Evolutionary conservation across 2,329 filamentous ascomycete species (phyloP), one percentile per base, ranked within the genome.

Genomic region (Alternaria angustiovoidea): DNA sequence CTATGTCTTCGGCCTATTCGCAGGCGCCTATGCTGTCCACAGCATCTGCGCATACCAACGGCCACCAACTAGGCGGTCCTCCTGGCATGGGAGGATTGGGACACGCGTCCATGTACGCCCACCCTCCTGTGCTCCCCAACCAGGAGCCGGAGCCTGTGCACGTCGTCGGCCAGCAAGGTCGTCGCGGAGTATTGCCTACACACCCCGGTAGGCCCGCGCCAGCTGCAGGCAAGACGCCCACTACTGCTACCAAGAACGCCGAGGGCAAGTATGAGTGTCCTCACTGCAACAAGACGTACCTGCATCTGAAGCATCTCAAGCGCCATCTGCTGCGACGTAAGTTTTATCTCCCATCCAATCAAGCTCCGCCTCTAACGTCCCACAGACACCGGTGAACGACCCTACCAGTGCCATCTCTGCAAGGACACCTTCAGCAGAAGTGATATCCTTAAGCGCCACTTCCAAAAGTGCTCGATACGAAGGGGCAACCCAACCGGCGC

Each of bases 191-290:
- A 39, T 82, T 98, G 63, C 94, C 94, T 16, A 97, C 93, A 71
- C 93, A 94, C 63, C 93, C 93, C 30, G 94, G 94, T 43, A 86
- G 93, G 61, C 91, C 93, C 57, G 88, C 92, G 54, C 92, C 93
- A 26, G 88, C 91, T 32, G 86, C 87, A 20, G 90, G 92, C 43
- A 96, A 97, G 85, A 92, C 86, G 73, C 90, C 91, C 62, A 88
- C 92, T 64, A 95, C 96, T 65, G 93, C 94, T 16, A 91, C 92
- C 70, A 97, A 98, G 84, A 94, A 98, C 79, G 93, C 93, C 8
- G 94, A 98, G 78, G 95, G 95, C 76, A 98, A 98, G 83, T 99
- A 96, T 77, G 94, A 95, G 61, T 99, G 95, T 82, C 93, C 93
- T 73, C 94, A 98, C 80, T 99, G 95, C 83, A 97, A 93, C 73